Evolutionary conservation across 495 filamentous ascomycete genomes (phyloP).

Genomic region (Neurospora tetraspora): DNA sequence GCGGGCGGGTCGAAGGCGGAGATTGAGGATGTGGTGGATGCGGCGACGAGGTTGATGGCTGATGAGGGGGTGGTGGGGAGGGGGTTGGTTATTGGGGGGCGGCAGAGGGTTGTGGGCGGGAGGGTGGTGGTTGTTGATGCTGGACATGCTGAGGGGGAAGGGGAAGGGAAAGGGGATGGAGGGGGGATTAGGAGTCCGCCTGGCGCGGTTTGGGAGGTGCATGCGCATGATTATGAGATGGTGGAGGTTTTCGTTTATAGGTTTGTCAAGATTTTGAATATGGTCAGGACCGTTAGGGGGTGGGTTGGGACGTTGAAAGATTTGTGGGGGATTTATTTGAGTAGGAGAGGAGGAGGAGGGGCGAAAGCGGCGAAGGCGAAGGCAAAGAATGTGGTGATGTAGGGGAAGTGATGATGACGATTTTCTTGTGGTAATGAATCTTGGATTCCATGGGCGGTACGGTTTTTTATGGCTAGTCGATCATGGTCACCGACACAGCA

Average conservation of each 20-base stretch:
- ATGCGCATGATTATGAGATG: slow-evolving; percentile 47
- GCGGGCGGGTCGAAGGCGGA: slow-evolving; percentile 43
- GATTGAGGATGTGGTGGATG: slow-evolving; percentile 40
- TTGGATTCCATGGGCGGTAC: too few species aligned
- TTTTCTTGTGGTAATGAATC: neutral
- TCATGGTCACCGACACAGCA: too few species aligned
- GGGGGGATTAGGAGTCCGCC: neutral
- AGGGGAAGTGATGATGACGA: neutral
- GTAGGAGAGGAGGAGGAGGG: neutral
- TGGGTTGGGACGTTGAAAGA: slow-evolving; percentile 41
- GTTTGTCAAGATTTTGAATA: slow-evolving; percentile 39
- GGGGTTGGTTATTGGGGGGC: slow-evolving; percentile 44
- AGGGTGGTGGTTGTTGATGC: neutral
- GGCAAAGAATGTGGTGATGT: neutral
- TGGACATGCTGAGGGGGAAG: neutral
- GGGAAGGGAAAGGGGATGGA: neutral
- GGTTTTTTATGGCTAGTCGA: too few species aligned
- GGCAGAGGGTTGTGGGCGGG: slow-evolving; percentile 25
- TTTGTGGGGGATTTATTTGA: slow-evolving; percentile 22
- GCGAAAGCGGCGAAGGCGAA: neutral
- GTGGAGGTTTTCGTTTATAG: slow-evolving; percentile 40
- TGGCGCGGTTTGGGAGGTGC: slow-evolving; percentile 41
- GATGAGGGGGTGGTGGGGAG: slow-evolving; percentile 42
- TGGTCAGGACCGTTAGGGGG: slow-evolving; percentile 32
- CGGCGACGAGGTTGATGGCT: slow-evolving; percentile 29